Conservation (phyloP, 2,329 filamentous ascomycete genomes). For the Elsinoe arachidis region DNA sequence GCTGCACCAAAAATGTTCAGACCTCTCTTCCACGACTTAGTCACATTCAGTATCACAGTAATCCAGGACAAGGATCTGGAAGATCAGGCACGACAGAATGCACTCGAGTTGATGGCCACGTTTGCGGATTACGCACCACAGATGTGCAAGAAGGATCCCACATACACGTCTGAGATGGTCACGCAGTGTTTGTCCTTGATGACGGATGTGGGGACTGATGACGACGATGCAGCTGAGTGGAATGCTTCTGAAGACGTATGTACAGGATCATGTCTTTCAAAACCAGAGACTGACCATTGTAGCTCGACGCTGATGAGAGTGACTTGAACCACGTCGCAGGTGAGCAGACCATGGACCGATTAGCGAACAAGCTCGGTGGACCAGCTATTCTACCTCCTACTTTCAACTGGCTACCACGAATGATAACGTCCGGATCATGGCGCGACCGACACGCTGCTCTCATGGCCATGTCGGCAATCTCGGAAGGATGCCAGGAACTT, state of each 20-base stretch:
- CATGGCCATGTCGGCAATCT: constrained; percentile 98
- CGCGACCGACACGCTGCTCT: constrained; percentile 90
- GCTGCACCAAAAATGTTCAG: constrained; percentile 98
- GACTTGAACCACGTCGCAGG: constrained; percentile 96
- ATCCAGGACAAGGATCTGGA: constrained; percentile 93
- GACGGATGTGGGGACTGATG: constrained; percentile 91
- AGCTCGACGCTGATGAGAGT: constrained; percentile 91
- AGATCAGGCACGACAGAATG: constrained; percentile 85
- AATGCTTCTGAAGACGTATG: constrained; percentile 80
- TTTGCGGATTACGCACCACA: constrained; percentile 91
- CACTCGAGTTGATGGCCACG: constrained; percentile 92
- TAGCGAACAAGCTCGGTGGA: constrained; percentile 96
- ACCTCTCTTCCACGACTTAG: constrained; percentile 80
- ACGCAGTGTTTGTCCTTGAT: constrained; percentile 96
- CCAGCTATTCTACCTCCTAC: constrained; percentile 84
- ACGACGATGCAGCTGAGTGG: constrained; percentile 93
- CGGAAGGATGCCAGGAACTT: constrained; percentile 88
- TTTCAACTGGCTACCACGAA: constrained; percentile 92
- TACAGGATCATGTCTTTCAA: constrained; percentile 16
- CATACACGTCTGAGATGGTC: constrained; percentile 92
- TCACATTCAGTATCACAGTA: constrained; percentile 85
- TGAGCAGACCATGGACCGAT: constrained; percentile 95
- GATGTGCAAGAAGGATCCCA: constrained; percentile 91
- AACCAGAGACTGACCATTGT: constrained; percentile 20
- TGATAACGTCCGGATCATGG: constrained; percentile 95